phyloP scores from a whole-genome alignment of 116 monocot genomes.

The Papilionanthe hybrid region DNA sequence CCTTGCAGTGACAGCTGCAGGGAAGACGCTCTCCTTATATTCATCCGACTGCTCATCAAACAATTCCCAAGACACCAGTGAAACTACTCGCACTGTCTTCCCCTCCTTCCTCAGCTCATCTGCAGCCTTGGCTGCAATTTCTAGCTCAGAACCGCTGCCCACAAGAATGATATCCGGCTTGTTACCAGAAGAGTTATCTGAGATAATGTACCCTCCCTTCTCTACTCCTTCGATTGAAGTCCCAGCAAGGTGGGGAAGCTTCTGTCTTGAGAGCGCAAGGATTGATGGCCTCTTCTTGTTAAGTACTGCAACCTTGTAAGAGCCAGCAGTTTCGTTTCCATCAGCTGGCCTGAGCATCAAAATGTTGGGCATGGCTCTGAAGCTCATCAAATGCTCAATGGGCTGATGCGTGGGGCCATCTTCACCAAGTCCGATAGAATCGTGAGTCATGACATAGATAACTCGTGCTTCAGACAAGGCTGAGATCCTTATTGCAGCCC shows the following conservation, averaged over 20 bases:
- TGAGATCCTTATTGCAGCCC: conserved; percentile 89
- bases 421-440: conserved; percentile 92
- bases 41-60: conserved; percentile 82
- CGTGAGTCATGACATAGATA: conserved; percentile 99
- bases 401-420: conserved; percentile 97
- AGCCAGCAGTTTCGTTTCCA: conserved; percentile 89
- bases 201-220: conserved; percentile 87
- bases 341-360: conserved; percentile 89
- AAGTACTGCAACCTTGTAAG: conserved; percentile 74
- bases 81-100: conserved; percentile 73
- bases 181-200: conserved; percentile 81
- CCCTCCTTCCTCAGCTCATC: conserved; percentile 89
- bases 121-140: conserved; percentile 83
- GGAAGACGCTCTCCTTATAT: conserved; percentile 90
- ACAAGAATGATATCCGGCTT: conserved; percentile 78
- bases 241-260: conserved; percentile 86
- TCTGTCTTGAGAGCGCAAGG: conserved; percentile 90
- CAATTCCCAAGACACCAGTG: conserved; percentile 89
- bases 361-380: conserved; percentile 94
- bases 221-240: conserved; percentile 84
- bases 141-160: conserved; percentile 80
- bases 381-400: conserved; percentile 82
- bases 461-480: conserved; percentile 78
- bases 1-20: conserved; percentile 57
- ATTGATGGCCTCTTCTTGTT: conserved; percentile 86